These are phyloP conservation scores for Corchorus olitorius DNA, from an alignment of 345 rosid genomes.

Conservation along the genomic window DNA sequence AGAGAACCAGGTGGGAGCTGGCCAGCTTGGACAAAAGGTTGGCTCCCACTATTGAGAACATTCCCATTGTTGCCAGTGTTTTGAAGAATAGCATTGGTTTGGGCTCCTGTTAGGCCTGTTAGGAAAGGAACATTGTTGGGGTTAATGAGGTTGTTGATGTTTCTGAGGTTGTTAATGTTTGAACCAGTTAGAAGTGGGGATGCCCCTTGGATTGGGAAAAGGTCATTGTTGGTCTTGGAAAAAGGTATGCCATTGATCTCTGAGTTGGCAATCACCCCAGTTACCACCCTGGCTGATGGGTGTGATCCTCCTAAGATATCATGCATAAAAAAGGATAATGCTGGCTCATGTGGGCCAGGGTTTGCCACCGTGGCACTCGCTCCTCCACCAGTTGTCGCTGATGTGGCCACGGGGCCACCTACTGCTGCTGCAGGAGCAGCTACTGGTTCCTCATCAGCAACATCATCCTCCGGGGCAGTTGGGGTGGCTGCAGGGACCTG, in stretches of 20 bases:
- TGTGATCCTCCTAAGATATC: constrained; percentile 70
- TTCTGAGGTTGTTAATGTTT: constrained; percentile 33
- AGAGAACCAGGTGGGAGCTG: constrained; percentile 81
- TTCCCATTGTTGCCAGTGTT: constrained; percentile 65
- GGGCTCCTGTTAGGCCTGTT: constrained; percentile 76
- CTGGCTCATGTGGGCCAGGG: constrained; percentile 30
- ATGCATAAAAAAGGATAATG: constrained; percentile 81
- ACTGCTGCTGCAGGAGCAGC: constrained; percentile 20
- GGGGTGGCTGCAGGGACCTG: constrained; percentile 49
- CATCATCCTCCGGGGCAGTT: constrained; percentile 12
- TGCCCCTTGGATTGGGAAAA: constrained; percentile 71
- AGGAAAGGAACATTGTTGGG: constrained; percentile 70
- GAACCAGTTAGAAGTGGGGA: constrained; percentile 51
- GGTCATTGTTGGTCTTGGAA: constrained; percentile 66
- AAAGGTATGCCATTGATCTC: constrained; percentile 82
- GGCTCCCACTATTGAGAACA: constrained; percentile 44
- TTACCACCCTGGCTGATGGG: constrained; percentile 79
- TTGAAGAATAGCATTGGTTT: constrained; percentile 56
- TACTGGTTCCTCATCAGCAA: constrained; percentile 23
- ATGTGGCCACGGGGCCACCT: constrained; percentile 15
- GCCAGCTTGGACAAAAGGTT: constrained; percentile 85
- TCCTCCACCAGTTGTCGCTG: constrained; percentile 29
- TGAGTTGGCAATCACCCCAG: constrained; percentile 74
- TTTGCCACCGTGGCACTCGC: constrained; percentile 29
- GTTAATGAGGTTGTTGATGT: constrained; percentile 57